Evolutionary conservation across 805 yeast genomes (phyloP).

Genomic region (Ogataea sp.): DNA sequence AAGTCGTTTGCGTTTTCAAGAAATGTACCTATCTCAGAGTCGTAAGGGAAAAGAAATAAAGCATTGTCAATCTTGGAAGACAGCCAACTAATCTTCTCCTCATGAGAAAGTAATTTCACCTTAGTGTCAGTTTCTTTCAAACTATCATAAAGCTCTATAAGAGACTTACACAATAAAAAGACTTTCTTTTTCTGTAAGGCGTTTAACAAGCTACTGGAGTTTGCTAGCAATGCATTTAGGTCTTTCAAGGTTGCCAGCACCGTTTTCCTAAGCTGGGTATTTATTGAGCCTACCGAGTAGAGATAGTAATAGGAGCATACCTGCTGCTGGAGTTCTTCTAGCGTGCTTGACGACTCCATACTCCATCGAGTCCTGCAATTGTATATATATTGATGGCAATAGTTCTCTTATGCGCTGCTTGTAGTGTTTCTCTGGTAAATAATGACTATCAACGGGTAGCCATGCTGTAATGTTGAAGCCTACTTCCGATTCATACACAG

Average conservation of each 20-base stretch:
- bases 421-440: no score
- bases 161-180: slow-evolving; percentile 4
- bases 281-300: neutral
- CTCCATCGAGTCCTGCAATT: no score
- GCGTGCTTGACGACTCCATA: no score
- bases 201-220: neutral
- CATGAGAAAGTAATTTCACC: neutral
- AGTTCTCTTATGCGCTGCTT: no score
- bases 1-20: neutral
- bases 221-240: neutral
- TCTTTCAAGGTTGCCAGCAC: neutral
- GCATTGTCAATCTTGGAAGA: slow-evolving; percentile 10
- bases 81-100: slow-evolving; percentile 15
- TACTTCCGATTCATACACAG: no score
- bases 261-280: neutral
- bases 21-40: slow-evolving; percentile 1
- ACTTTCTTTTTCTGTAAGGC: neutral
- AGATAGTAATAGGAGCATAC: neutral
- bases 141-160: slow-evolving; percentile 8
- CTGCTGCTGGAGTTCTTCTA: neutral
- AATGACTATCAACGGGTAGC: no score
- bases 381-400: no score
- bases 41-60: slow-evolving; percentile 1
- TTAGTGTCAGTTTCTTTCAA: neutral
- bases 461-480: no score